Base-by-base conservation (phyloP, 2,329 filamentous ascomycete species). In the Aspergillus sp. region DNA sequence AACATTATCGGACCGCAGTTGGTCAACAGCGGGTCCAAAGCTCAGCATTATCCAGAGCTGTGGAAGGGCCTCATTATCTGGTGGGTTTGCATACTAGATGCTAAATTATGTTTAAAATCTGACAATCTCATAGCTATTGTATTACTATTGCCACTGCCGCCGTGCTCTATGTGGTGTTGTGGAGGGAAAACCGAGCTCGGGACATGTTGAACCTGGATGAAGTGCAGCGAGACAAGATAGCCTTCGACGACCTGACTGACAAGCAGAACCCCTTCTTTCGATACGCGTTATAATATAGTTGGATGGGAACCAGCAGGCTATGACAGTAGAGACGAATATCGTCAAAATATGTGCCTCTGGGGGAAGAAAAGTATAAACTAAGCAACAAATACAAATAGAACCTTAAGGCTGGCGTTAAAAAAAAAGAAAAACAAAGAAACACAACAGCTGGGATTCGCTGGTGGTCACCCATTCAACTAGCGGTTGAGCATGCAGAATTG, bases 1-100 rank as follows among this genome's bases (percentile, higher is more conserved):
- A 89, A 89, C 56, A 89, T 90, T 44, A 81, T 89, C 20, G 85
- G 85, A 0, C 86, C 86, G 3, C 84, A 86, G 66, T 71, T 89
- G 35, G 78, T 89, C 37, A 80, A 79, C 56, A 82, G 77, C n/a
- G 72, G 85, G 64, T 83, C 81, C 0, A 84, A 84, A 54, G 67
- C 61, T 0, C 61, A 76, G 43, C 86, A 89, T 64, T 89, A 89
- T 59, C 85, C 86, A 0, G 79, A 81, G 55, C 60, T 89, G 7
- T 89, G 85, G 85, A 70, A 78, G 1, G 84, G 84, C 0, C 61
- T 90, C 50, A 86, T 88, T 6, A 78, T 80, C 9, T 80, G 76
- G 25, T 30, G 10, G 25, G 25, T 30, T 69, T 78, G 51, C 52
- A 68, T 60, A 19, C 4, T 39, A 37, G 7, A 19, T 17, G 20